Evolutionary conservation across 2,329 filamentous ascomycete species (phyloP).

Genomic region (Epichloe aotearoae): DNA sequence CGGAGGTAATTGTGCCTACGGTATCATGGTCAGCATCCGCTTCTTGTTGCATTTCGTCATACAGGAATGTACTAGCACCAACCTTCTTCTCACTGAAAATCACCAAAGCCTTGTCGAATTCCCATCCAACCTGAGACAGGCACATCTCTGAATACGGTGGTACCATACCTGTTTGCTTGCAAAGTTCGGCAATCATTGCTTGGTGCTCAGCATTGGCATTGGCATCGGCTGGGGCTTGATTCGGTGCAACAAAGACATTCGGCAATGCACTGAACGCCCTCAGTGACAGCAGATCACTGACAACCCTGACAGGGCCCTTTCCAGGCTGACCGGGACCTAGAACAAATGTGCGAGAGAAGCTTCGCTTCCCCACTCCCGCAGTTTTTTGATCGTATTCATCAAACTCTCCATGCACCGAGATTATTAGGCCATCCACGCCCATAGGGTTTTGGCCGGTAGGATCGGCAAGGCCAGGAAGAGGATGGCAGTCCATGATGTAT

Average conservation of each 20-base stretch:
- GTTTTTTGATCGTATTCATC: conserved; percentile 53
- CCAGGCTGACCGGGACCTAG: conserved; percentile 60
- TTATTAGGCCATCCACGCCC: conserved; percentile 65
- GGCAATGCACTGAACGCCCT: conserved; percentile 48
- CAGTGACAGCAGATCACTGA: conserved; percentile 67
- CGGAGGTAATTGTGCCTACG: conserved; percentile 13
- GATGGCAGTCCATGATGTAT: conserved; percentile 74
- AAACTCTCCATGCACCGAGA: conserved; percentile 74
- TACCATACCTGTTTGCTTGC: conserved; percentile 68
- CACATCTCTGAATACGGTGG: conserved; percentile 69
- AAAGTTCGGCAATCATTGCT: conserved; percentile 62
- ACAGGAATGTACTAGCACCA: conserved; percentile 14
- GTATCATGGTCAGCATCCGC: neutral
- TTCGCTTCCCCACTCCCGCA: conserved; percentile 49
- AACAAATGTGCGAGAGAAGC: conserved; percentile 71
- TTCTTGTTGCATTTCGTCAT: neutral
- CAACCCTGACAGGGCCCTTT: conserved; percentile 53
- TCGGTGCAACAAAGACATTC: conserved; percentile 23
- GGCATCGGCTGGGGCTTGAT: conserved; percentile 11
- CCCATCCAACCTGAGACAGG: conserved; percentile 65
- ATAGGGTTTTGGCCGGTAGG: conserved; percentile 46
- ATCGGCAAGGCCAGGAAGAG: conserved; percentile 58
- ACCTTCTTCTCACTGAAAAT: conserved; percentile 69
- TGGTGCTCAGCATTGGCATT: conserved; percentile 38
- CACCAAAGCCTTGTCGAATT: conserved; percentile 59